Base-by-base conservation (phyloP, 495 filamentous ascomycete genomes). In the Diplogelasinospora grovesii region DNA sequence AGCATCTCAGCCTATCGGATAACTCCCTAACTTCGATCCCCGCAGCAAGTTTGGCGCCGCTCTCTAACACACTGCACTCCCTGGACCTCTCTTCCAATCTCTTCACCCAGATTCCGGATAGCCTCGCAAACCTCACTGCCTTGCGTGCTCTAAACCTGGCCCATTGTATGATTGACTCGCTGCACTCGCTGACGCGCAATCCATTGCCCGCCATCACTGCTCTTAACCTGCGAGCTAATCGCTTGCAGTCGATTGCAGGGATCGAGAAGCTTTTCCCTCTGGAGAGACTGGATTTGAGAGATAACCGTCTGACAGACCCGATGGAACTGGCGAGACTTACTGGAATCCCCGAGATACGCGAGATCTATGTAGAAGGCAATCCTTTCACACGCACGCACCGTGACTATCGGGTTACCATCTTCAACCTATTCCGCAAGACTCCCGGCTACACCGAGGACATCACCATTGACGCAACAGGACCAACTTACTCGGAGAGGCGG, bases 141-240 rank as follows among this genome's bases (percentile, higher is more conserved):
- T 73, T 98, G 16, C 77, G 86, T 32, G 89, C 92, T 18, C 65
- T 98, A 32, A 97, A 98, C 53, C 70, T 98, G 20, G 90, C 89
- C 10, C 81, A 88, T 53, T 96, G 92, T 72, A 95, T 97, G 90
- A 95, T 98, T 35, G 86, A 92, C 39, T 93, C 88, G 22, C 68
- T 98, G 41, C 88, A 93, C 50, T 95, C 89, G 3, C 68, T 98
- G 13, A 78, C 80, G 2, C 77, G 85, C 41, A 89, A 82, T 57
- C 90, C 92, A 22, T 73, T 98, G 3, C 89, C 92, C 11, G 90
- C 92, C 33, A 95, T 97, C 46, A 90, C 83, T 3, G 87, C 87
- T 15, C 73, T 98, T 48, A 97, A 97, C 55, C 76, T 98, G 30
- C 82, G 92, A 30, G 82, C 77, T 15, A 98, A 98, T 60, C 84